phyloP scores from a whole-genome alignment of 1,284 basidiomycete genomes.

The Ceraceosorus guamensis region DNA sequence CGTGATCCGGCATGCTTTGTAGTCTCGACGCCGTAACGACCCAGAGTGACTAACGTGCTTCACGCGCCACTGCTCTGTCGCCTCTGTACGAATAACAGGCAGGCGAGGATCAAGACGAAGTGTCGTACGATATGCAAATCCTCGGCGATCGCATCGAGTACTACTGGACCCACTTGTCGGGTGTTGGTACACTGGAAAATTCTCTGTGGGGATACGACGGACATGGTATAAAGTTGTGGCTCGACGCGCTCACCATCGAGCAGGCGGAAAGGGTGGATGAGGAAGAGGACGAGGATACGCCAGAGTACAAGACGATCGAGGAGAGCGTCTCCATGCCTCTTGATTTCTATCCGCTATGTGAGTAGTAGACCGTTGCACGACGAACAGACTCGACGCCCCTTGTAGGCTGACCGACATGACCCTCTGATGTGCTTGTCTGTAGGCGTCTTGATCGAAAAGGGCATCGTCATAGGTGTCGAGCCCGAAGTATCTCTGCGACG shows the following conservation, averaged over 20 bases:
- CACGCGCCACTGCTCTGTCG: conserved; percentile 7
- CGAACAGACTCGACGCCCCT: no score
- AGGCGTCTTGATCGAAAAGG: conserved; percentile 91
- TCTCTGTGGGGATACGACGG: conserved; percentile 97
- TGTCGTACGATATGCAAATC: conserved; percentile 95
- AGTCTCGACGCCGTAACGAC: conserved; percentile 1
- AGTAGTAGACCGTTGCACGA: no score
- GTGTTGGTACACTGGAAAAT: conserved; percentile 86
- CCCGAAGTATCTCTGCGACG: conserved; percentile 70
- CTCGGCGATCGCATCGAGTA: conserved; percentile 92
- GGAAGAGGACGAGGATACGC: conserved; percentile 34
- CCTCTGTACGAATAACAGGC: conserved; percentile 16
- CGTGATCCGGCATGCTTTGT: conserved; percentile 7
- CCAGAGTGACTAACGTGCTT: neutral
- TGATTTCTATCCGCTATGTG: conserved; percentile 92
- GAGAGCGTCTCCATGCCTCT: conserved; percentile 84
- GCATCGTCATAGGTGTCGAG: conserved; percentile 93
- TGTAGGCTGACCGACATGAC: no score
- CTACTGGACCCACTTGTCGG: conserved; percentile 94
- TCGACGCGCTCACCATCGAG: conserved; percentile 82
- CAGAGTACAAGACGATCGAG: conserved; percentile 62
- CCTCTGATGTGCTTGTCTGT: neutral
- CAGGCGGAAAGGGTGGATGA: conserved; percentile 18
- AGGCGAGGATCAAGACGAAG: conserved; percentile 67
- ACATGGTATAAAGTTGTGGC: conserved; percentile 78